Evolutionary conservation across 176 grass and related monocot genomes (phyloP).

Genomic region (Eleusine indica): DNA sequence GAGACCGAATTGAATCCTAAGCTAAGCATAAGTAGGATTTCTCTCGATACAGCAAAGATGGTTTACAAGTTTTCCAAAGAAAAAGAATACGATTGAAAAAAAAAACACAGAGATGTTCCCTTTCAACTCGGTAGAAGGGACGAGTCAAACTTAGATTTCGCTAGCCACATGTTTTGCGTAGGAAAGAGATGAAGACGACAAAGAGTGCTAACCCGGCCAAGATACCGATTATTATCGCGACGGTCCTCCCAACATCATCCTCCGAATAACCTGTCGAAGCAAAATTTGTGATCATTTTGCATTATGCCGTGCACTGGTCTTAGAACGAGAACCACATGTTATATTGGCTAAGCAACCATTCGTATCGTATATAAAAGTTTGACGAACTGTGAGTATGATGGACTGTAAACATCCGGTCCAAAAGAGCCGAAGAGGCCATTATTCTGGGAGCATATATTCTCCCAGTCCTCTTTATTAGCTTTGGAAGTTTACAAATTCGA

Average conservation of each 20-base stretch:
- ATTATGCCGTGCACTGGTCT: no score
- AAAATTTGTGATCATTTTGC: not conserved
- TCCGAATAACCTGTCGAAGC: conserved; percentile 44
- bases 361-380: no score
- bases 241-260: conserved; percentile 72
- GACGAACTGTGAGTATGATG: no score
- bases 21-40: not conserved
- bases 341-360: not conserved
- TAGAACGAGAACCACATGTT: no score
- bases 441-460: conserved; percentile 42
- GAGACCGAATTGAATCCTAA: not conserved
- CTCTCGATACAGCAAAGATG: not conserved
- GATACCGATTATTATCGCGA: conserved; percentile 88
- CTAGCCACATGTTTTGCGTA: conserved; percentile 1
- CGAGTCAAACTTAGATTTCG: not conserved
- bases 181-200: conserved; percentile 86
- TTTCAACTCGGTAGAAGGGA: not conserved
- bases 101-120: not conserved
- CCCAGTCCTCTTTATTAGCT: conserved; percentile 39
- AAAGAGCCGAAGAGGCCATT: conserved; percentile 22
- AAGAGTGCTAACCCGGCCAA: conserved; percentile 73
- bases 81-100: not conserved
- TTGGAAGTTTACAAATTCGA: conserved; percentile 39
- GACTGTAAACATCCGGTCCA: not conserved
- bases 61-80: conserved; percentile 54